Conservation (phyloP, 2,329 filamentous ascomycete genomes). For the Neoarthrinium moseri region DNA sequence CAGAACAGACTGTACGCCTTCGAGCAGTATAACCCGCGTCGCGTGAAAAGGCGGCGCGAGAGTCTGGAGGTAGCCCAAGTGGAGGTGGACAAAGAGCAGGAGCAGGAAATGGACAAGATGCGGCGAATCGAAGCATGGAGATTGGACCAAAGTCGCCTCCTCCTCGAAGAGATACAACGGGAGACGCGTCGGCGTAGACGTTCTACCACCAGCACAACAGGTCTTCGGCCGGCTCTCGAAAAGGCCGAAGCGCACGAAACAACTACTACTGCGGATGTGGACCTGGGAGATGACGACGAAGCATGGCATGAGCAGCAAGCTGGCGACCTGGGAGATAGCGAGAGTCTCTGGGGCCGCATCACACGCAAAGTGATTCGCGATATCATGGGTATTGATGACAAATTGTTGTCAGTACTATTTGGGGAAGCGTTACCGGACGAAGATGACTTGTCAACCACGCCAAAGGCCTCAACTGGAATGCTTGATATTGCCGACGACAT, state of each 20-base stretch:
- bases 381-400: constrained; percentile 87
- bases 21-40: constrained; percentile 77
- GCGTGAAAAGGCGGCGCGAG: constrained; percentile 54
- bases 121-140: constrained; percentile 90
- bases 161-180: constrained; percentile 85
- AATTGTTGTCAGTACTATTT: constrained; percentile 79
- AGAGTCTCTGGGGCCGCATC: constrained; percentile 76
- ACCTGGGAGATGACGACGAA: constrained; percentile 28
- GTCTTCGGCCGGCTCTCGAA: constrained; percentile 19
- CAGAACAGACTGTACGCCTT: constrained; percentile 90
- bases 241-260: too few species aligned
- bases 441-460: constrained; percentile 46
- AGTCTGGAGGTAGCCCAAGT: constrained; percentile 50
- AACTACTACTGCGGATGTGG: constrained; percentile 24
- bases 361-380: constrained; percentile 86
- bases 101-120: constrained; percentile 71
- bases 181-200: constrained; percentile 72
- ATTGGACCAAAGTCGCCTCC: constrained; percentile 80
- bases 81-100: constrained; percentile 51
- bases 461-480: constrained; percentile 39
- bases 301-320: constrained; percentile 55
- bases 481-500: constrained; percentile 21
- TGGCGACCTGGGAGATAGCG: constrained; percentile 45
- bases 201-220: constrained; percentile 18
- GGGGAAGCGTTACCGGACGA: constrained; percentile 70